These are phyloP conservation scores for Monilinia fructigena DNA, from an alignment of 2,329 filamentous ascomycete genomes.

Conservation along the genomic window DNA sequence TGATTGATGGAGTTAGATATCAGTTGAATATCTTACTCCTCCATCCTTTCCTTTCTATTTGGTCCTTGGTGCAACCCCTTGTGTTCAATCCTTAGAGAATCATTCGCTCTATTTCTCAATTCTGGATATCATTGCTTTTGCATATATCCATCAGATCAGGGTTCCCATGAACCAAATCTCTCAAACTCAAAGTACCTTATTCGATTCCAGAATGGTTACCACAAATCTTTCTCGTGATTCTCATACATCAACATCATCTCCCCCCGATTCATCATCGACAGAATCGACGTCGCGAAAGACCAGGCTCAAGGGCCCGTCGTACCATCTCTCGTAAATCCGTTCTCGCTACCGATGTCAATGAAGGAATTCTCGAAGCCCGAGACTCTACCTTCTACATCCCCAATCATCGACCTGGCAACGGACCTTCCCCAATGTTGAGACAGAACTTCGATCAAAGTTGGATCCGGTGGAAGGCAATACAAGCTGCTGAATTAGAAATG, in stretches of 20 bases:
- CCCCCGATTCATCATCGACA: conserved; percentile 33
- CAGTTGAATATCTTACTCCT: conserved; percentile 1
- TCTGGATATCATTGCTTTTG: not conserved
- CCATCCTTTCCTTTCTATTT: not conserved
- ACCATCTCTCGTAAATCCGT: conserved; percentile 34
- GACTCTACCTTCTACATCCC: conserved; percentile 34
- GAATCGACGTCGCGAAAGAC: conserved; percentile 38
- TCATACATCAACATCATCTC: conserved; percentile 14
- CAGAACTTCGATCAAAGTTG: conserved; percentile 40
- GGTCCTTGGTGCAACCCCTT: not conserved
- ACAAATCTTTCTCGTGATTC: not conserved
- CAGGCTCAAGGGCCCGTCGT: conserved; percentile 38
- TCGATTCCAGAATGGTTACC: not conserved
- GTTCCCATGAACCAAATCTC: not conserved
- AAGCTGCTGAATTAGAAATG: conserved; percentile 30
- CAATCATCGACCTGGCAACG: not conserved
- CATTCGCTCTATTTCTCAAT: not conserved
- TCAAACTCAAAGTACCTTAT: not conserved
- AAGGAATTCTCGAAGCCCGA: conserved; percentile 35
- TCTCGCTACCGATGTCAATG: conserved; percentile 31
- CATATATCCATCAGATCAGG: too few species aligned
- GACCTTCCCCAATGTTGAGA: conserved; percentile 36
- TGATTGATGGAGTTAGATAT: not conserved
- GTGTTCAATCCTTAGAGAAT: not conserved
- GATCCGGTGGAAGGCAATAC: conserved; percentile 37